Evolutionary conservation across 495 filamentous ascomycete genomes (phyloP).

Genomic region (Xylaria grammica): DNA sequence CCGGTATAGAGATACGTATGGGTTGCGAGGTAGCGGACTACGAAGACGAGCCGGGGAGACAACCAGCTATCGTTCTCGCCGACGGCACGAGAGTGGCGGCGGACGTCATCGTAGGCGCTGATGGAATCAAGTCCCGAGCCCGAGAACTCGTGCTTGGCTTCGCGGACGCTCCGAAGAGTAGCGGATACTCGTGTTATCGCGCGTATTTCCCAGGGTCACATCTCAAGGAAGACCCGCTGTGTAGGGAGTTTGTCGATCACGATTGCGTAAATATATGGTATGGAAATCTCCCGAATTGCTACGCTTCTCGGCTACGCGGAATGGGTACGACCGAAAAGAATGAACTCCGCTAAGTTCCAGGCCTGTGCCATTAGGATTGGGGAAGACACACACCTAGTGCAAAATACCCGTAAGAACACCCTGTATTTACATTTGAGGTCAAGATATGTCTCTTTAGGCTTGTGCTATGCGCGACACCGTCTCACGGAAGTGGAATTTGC

Average conservation of each 20-base stretch:
- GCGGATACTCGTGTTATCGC: conserved; percentile 55
- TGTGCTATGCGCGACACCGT: not conserved
- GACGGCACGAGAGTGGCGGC: conserved; percentile 38
- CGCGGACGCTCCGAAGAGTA: conserved; percentile 52
- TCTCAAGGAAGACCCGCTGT: conserved; percentile 49
- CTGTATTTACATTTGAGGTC: not conserved
- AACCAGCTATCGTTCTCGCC: conserved; percentile 47
- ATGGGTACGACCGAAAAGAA: not conserved
- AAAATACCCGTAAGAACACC: conserved; percentile 42
- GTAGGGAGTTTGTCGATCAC: conserved; percentile 50
- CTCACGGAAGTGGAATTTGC: not conserved
- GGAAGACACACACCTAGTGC: conserved; percentile 53
- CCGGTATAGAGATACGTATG: conserved; percentile 56
- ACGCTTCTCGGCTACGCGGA: not conserved
- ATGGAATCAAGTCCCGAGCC: conserved; percentile 54
- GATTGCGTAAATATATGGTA: conserved; percentile 59
- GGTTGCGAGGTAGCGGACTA: conserved; percentile 52
- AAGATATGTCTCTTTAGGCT: not conserved
- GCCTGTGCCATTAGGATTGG: conserved; percentile 42
- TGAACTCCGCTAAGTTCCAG: not conserved
- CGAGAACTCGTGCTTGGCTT: conserved; percentile 53
- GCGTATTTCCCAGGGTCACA: conserved; percentile 53
- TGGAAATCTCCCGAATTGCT: not conserved
- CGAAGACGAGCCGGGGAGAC: conserved; percentile 39
- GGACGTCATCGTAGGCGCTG: conserved; percentile 41